Evolutionary conservation across 495 filamentous ascomycete species (phyloP), one percentile per base, ranked within the genome.

Genomic region (Penicillium pancosmium): DNA sequence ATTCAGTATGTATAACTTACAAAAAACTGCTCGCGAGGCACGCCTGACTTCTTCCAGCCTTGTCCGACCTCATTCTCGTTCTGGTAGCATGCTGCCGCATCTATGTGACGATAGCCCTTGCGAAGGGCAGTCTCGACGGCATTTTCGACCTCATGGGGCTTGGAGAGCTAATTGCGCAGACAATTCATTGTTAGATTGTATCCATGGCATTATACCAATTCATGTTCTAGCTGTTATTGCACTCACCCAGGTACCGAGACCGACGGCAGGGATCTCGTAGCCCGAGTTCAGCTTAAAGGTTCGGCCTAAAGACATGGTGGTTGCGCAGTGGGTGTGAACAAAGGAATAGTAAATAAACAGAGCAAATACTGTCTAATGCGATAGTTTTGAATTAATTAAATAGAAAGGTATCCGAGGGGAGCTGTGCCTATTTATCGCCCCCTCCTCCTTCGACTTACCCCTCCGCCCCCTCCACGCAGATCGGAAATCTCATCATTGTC

Each of bases 51-150:
- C 63, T 74, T 74, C 72, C 73, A 74, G 25, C 72, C 72, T 35
- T 72, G 68, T 44, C 74, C 74, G n/a, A 78, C 72, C 60, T 78
- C 72, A n/a, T 68, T 65, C 56, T 80, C 73, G 50, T 80, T 80
- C 47, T 63, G 68, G 55, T 78, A 80, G 23, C 66, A 65, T 12
- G 71, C 68, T n/a, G 71, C 73, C 4, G 67, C 68, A 48, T 72
- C 66, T 27, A 74, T 71, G 61, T 82, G 78, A 50, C 78, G 77
- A 54, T 82, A 84, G 47, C 80, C 81, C 3, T 65, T 59, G 43
- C 72, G 77, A 49, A 84, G 67, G 13, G 81, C 81, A 27, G 59
- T 43, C 25, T 81, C 73, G 35, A 84, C 81, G 34, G 78, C 81
- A 23, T 78, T 66, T 44, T 77, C 76, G 47, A 84, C 79, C 53